Percentiles rank a stretch among this genome's conserved stretches.
phyloP scores from a whole-genome alignment of 2,329 filamentous ascomycete genomes.

The Talaromyces atroroseus region DNA sequence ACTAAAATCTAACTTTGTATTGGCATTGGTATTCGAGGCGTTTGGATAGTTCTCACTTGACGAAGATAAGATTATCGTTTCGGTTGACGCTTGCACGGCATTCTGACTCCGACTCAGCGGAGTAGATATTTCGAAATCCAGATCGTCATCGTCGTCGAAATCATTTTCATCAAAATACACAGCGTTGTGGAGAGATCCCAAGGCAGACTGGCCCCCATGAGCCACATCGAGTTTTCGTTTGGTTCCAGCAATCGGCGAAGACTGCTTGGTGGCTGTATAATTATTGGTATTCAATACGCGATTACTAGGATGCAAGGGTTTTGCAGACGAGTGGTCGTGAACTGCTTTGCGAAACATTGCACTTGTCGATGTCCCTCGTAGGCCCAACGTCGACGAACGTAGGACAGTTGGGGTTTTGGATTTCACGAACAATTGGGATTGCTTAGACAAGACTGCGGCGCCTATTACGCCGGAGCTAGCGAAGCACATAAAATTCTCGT shows the following conservation, averaged over 20 bases:
- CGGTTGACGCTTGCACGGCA: neutral
- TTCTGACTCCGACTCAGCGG: slow-evolving; percentile 22
- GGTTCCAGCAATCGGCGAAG: slow-evolving; percentile 24
- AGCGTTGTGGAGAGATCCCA: slow-evolving; percentile 41
- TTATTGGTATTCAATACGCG: slow-evolving; percentile 21
- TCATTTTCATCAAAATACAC: slow-evolving; percentile 73
- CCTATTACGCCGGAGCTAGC: slow-evolving; percentile 12
- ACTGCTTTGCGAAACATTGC: slow-evolving; percentile 40
- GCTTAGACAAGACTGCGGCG: slow-evolving; percentile 19
- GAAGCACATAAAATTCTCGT: slow-evolving; percentile 11
- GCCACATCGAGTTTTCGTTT: slow-evolving; percentile 37
- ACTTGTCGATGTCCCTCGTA: neutral
- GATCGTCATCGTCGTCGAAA: slow-evolving; percentile 75
- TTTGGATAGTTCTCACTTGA: neutral
- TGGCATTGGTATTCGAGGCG: neutral
- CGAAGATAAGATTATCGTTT: neutral
- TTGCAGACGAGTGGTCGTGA: slow-evolving; percentile 31
- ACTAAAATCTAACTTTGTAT: neutral
- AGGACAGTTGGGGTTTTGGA: slow-evolving; percentile 18
- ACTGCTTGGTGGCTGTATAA: slow-evolving; percentile 16
- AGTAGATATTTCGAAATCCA: slow-evolving; percentile 48
- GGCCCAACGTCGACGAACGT: slow-evolving; percentile 23
- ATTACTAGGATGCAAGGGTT: slow-evolving; percentile 27
- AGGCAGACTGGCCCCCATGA: slow-evolving; percentile 23
- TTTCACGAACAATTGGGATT: slow-evolving; percentile 19